A percentile compares a stretch with the other conserved stretches of the same genome.
These are phyloP conservation scores for Rhizopus sp. DNA, from an alignment of 371 early-diverging fungal species.

Conservation along the genomic window DNA sequence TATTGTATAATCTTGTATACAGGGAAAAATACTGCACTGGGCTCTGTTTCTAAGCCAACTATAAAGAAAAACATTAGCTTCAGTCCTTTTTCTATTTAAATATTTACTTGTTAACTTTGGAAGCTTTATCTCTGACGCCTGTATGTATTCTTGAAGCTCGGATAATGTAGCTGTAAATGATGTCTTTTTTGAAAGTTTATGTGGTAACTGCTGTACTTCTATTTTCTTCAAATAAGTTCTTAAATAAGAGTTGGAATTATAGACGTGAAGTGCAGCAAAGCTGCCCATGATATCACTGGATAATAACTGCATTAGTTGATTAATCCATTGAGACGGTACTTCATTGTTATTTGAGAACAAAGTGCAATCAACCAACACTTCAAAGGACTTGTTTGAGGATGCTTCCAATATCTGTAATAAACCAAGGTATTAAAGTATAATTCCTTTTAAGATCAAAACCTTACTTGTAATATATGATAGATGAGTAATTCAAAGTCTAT, in stretches of 20 bases:
- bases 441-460: neutral
- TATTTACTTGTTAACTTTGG: constrained; percentile 67
- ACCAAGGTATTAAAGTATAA: neutral
- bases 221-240: constrained; percentile 62
- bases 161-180: constrained; percentile 64
- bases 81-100: constrained; percentile 1
- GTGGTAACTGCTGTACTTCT: constrained; percentile 46
- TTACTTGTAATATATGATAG: constrained; percentile 66
- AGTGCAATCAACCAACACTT: constrained; percentile 79
- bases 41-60: constrained; percentile 66
- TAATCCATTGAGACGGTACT: constrained; percentile 70
- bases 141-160: constrained; percentile 70
- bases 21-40: constrained; percentile 56
- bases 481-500: constrained; percentile 83
- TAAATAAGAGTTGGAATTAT: constrained; percentile 76
- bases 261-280: constrained; percentile 56
- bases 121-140: constrained; percentile 66
- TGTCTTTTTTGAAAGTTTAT: constrained; percentile 56
- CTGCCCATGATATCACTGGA: constrained; percentile 60
- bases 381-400: constrained; percentile 57
- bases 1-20: constrained; percentile 61
- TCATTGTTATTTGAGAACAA: constrained; percentile 76
- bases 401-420: constrained; percentile 49
- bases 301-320: constrained; percentile 68
- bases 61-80: constrained; percentile 11